Base-by-base conservation (phyloP, 768 basidiomycete genomes). In the Russula ochroleuca region DNA sequence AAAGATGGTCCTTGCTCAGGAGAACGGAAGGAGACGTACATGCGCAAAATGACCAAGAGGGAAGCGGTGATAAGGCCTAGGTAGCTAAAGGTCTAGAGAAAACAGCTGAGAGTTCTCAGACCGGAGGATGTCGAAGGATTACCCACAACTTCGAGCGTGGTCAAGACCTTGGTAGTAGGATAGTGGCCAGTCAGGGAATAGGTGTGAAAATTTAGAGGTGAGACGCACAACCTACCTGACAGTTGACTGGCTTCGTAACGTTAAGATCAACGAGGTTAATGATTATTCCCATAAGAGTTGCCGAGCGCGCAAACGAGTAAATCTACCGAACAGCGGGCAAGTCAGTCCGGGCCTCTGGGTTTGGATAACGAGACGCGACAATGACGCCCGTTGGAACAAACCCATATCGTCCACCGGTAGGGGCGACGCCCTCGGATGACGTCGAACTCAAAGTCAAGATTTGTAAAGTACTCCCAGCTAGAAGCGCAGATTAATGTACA, bases 371-470 rank as follows among this genome's bases (percentile, higher is more conserved):
- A 14, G 13, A 37, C n/a, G 33, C 4, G 17, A 13, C 28, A 21
- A 2, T 40, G 0, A 7, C 37, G 53, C 8, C 37, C 6, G 52
- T 35, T 2, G 10, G 13, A 3, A 54, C 61, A 1, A 5, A 62
- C 61, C 61, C 55, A 62, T 57, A 62, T 57, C 23, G 61, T 33
- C 61, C 61, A 62, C 15, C 49, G 48, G 49, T 62, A 62, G 5
- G 48, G 40, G 10, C 55, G 61, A 56, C 37, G 61, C 17, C 28
- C 28, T 43, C 35, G 25, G 38, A 62, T 15, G n/a, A 56, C 17
- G 28, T 48, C 14, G 6, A 14, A 40, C 23, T 54, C 53, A 21
- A 23, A 54, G 13, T 25, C 15, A 9, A 54, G 53, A 23, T 21
- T 38, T 25, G 37, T 54, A 23, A 54, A 2, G 13, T 40, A 40